Percentiles rank a stretch among this genome's conserved stretches.
Evolutionary conservation across 768 basidiomycete genomes (phyloP).

Genomic region (Pleurotus djamor): DNA sequence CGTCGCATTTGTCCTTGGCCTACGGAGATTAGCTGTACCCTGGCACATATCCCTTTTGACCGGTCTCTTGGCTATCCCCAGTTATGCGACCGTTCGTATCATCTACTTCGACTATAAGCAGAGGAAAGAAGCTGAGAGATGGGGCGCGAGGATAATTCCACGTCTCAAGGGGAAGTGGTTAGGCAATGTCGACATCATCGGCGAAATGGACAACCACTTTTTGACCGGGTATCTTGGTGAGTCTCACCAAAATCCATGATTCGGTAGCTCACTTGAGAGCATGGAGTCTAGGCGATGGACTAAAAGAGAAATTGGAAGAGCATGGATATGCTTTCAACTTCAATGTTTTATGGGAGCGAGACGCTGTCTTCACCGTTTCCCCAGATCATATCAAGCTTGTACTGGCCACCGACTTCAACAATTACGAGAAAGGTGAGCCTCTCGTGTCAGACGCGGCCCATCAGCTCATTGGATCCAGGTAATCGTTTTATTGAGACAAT

Average conservation of each 20-base stretch:
- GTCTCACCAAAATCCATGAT: background rate
- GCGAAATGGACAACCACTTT: slow-evolving; percentile 32
- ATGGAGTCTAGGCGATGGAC: slow-evolving; percentile 37
- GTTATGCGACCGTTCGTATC: slow-evolving; percentile 26
- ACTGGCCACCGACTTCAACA: slow-evolving; percentile 14
- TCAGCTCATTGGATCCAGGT: background rate
- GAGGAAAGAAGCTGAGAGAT: slow-evolving; percentile 32
- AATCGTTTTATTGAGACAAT: slow-evolving; percentile 35
- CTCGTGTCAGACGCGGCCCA: background rate
- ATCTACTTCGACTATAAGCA: slow-evolving; percentile 24
- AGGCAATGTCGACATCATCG: slow-evolving; percentile 46
- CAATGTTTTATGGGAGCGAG: slow-evolving; percentile 42
- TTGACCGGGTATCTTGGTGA: slow-evolving; percentile 50
- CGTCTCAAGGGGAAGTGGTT: slow-evolving; percentile 31
- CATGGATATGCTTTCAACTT: slow-evolving; percentile 43
- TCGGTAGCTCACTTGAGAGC: background rate
- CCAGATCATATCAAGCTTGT: slow-evolving; percentile 15
- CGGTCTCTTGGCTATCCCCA: slow-evolving; percentile 29
- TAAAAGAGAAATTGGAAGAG: slow-evolving; percentile 28
- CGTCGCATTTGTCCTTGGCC: slow-evolving; percentile 12
- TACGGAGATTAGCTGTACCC: slow-evolving; percentile 14
- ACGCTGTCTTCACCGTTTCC: slow-evolving; percentile 10
- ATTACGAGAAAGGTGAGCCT: slow-evolving; percentile 12
- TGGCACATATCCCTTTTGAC: slow-evolving; percentile 21
- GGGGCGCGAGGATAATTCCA: slow-evolving; percentile 46